A percentile compares a stretch with the other conserved stretches of the same genome.
These are phyloP conservation scores for Lumnitzera littorea DNA, from an alignment of 345 rosid genomes.

Conservation along the genomic window DNA sequence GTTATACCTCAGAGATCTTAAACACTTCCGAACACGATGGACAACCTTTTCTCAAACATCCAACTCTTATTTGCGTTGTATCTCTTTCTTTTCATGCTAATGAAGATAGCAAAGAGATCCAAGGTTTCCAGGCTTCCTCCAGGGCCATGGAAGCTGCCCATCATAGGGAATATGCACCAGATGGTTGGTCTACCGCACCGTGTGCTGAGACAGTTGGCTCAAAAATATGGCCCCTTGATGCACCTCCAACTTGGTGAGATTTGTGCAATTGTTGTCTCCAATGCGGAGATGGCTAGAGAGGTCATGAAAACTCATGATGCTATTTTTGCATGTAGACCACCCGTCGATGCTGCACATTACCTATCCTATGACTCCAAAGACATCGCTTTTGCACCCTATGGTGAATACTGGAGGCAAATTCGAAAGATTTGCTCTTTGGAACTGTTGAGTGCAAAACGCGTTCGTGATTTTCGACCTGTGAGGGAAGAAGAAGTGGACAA, in stretches of 20 bases:
- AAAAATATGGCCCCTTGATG: conserved; percentile 11
- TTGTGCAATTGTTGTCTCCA: conserved; percentile 16
- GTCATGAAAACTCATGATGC: conserved; percentile 22
- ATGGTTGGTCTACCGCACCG: conserved; percentile 8
- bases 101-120: not conserved
- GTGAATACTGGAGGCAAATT: conserved; percentile 25
- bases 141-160: conserved; percentile 27
- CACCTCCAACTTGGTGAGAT: conserved; percentile 15
- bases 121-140: conserved; percentile 13
- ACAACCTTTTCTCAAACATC: not conserved
- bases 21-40: not conserved
- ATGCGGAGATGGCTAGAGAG: conserved; percentile 18
- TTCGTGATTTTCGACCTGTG: conserved; percentile 12
- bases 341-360: not conserved
- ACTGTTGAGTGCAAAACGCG: conserved; percentile 11
- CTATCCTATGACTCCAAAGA: conserved; percentile 4
- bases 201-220: conserved; percentile 7
- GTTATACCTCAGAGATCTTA: too few species aligned
- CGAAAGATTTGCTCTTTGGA: conserved; percentile 12
- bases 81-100: not conserved
- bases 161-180: conserved; percentile 26
- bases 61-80: not conserved
- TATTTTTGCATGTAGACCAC: conserved; percentile 17
- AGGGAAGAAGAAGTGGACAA: conserved; percentile 10
- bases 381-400: conserved; percentile 11